A percentile compares a stretch with the other conserved stretches of the same genome.
phyloP scores from a whole-genome alignment of 2,329 filamentous ascomycete genomes.

The Phialophora macrospora region DNA sequence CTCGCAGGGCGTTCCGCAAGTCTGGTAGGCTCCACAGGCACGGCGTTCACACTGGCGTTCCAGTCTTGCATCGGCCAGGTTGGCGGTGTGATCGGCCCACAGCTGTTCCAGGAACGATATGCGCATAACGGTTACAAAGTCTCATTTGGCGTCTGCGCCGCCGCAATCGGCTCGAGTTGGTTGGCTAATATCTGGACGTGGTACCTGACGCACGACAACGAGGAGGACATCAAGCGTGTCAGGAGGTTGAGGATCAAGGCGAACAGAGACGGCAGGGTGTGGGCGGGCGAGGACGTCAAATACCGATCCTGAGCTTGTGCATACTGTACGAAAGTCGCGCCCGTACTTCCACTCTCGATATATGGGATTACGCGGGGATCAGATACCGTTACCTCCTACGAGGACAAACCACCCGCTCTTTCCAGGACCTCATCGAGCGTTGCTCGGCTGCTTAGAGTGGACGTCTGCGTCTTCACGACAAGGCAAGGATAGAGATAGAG shows the following conservation, averaged over 20 bases:
- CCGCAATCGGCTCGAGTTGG: constrained; percentile 45
- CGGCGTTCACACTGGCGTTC: constrained; percentile 58
- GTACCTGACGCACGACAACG: constrained; percentile 51
- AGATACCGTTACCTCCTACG: neutral
- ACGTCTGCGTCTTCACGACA: too few relatives aligned
- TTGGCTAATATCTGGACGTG: constrained; percentile 50
- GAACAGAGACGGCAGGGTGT: constrained; percentile 40
- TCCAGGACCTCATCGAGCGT: too few relatives aligned
- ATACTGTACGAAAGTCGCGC: neutral
- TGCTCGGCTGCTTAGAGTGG: too few relatives aligned
- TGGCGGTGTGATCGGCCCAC: constrained; percentile 55
- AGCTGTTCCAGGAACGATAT: constrained; percentile 54
- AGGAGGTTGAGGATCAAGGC: constrained; percentile 42
- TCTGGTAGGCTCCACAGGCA: constrained; percentile 55
- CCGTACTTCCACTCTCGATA: neutral
- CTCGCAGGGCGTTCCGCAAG: constrained; percentile 56
- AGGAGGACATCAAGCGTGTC: constrained; percentile 47
- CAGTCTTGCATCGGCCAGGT: constrained; percentile 59
- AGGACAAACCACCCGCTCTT: too few relatives aligned
- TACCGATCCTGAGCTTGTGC: neutral
- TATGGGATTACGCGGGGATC: neutral
- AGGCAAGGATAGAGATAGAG: too few relatives aligned
- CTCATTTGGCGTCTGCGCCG: constrained; percentile 50
- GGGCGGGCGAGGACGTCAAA: constrained; percentile 42
- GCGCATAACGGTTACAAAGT: constrained; percentile 53